A percentile compares a stretch with the other conserved stretches of the same genome.
Evolutionary conservation across 2,329 filamentous ascomycete species (phyloP).

Genomic region (Nemania bipapillata): DNA sequence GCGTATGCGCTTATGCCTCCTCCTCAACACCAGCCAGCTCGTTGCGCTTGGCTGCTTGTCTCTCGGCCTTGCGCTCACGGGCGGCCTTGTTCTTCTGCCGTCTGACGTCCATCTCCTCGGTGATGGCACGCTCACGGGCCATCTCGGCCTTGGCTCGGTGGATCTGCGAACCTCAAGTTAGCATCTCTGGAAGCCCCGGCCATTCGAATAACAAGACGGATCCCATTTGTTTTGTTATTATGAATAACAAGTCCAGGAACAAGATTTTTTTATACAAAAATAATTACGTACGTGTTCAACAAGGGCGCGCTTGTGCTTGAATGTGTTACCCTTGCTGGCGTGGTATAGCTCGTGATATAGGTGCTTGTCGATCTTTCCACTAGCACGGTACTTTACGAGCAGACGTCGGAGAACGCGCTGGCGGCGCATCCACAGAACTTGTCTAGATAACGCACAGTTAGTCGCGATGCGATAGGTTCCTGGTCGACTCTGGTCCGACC

Average conservation of each 20-base stretch:
- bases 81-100: constrained; percentile 99
- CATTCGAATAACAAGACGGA: too few relatives aligned
- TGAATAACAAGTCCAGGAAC: not conserved
- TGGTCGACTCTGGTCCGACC: not conserved
- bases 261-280: not conserved
- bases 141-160: constrained; percentile 99
- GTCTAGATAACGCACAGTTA: constrained; percentile 64
- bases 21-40: constrained; percentile 78
- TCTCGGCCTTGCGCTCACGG: constrained; percentile 96
- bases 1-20: constrained; percentile 57
- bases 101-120: constrained; percentile 99
- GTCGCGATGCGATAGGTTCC: not conserved
- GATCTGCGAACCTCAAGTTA: constrained; percentile 71
- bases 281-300: constrained; percentile 97
- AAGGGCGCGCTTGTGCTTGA: constrained; percentile 99
- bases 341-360: constrained; percentile 99
- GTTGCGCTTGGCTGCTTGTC: constrained; percentile 88
- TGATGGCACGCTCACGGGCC: constrained; percentile 91
- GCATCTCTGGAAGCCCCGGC: too few relatives aligned
- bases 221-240: too few relatives aligned
- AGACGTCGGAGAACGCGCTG: constrained; percentile 99
- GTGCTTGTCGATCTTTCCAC: constrained; percentile 99
- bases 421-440: constrained; percentile 99
- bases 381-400: constrained; percentile 99
- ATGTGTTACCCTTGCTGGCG: constrained; percentile 99